These are phyloP conservation scores for Cercophora samala DNA, from an alignment of 495 filamentous ascomycete genomes.

Conservation along the genomic window DNA sequence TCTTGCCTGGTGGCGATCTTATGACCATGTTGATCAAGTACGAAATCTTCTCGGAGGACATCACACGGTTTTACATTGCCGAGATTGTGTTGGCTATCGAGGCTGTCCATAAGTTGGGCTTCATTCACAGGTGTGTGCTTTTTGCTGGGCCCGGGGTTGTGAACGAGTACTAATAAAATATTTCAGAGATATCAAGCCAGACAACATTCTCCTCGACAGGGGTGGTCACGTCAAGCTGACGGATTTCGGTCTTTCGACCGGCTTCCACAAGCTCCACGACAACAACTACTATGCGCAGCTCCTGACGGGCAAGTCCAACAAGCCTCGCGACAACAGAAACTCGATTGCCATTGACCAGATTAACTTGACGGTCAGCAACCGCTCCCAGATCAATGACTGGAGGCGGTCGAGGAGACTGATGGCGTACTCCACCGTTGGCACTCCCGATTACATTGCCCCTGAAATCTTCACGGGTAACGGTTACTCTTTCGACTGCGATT, in stretches of 20 bases:
- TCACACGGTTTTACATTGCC: conserved; percentile 98
- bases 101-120: conserved; percentile 94
- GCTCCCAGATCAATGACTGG: conserved; percentile 97
- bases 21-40: conserved; percentile 99
- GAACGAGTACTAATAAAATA: conserved; percentile 15
- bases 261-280: conserved; percentile 95
- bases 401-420: conserved; percentile 89
- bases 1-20: conserved; percentile 93
- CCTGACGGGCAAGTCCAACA: conserved; percentile 75
- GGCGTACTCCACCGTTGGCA: conserved; percentile 97
- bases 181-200: conserved; percentile 87
- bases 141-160: too few species aligned
- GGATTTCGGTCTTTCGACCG: conserved; percentile 96
- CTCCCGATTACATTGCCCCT: conserved; percentile 96
- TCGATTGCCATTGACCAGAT: conserved; percentile 97
- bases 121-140: conserved; percentile 74
- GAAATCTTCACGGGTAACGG: conserved; percentile 97
- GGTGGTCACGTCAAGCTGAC: conserved; percentile 97
- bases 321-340: conserved; percentile 68
- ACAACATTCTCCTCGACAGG: conserved; percentile 95
- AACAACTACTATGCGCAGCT: conserved; percentile 97
- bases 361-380: conserved; percentile 95
- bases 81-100: conserved; percentile 97
- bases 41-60: conserved; percentile 98
- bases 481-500: conserved; percentile 95